Percentiles rank a stretch among this genome's conserved stretches.
phyloP scores from a whole-genome alignment of 768 basidiomycete species.

The Hygrocybe punicea region DNA sequence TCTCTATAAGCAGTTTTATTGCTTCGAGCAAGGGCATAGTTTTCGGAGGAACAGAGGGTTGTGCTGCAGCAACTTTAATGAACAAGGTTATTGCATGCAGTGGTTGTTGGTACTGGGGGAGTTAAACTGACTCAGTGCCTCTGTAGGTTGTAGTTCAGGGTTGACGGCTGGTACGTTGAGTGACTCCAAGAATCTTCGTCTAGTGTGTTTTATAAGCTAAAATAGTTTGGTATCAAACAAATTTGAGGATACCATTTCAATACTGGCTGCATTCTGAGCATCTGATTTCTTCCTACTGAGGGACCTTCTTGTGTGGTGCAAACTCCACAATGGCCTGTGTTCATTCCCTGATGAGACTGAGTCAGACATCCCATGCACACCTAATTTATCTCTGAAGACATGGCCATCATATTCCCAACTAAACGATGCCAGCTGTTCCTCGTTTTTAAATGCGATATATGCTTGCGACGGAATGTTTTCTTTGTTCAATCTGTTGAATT shows the following conservation, averaged over 20 bases:
- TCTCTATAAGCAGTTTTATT: slow-evolving; percentile 69
- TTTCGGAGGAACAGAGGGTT: slow-evolving; percentile 60
- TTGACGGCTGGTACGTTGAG: slow-evolving; percentile 52
- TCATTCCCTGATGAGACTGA: slow-evolving; percentile 62
- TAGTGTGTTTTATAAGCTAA: slow-evolving; percentile 28
- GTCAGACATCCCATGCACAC: slow-evolving; percentile 43
- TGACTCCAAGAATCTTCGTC: slow-evolving; percentile 78
- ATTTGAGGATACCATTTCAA: slow-evolving; percentile 67
- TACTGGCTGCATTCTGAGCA: slow-evolving; percentile 80
- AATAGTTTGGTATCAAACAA: neutral
- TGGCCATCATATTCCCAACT: slow-evolving; percentile 89
- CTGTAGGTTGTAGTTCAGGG: slow-evolving; percentile 59
- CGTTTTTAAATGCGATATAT: slow-evolving; percentile 84
- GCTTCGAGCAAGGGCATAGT: slow-evolving; percentile 92
- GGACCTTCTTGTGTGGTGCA: slow-evolving; percentile 86
- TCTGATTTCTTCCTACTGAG: slow-evolving; percentile 76
- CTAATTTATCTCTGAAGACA: slow-evolving; percentile 85
- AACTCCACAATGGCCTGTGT: slow-evolving; percentile 87
- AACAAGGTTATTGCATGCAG: neutral
- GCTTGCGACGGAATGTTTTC: slow-evolving; percentile 86
- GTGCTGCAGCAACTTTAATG: slow-evolving; percentile 58
- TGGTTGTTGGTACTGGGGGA: neutral
- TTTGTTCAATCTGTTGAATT: slow-evolving; percentile 64
- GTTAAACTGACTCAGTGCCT: slow-evolving; percentile 52
- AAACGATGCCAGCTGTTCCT: slow-evolving; percentile 68